These are phyloP conservation scores for Linnemannia elongata DNA, from an alignment of 192 early-diverging fungal species.

Conservation along the genomic window DNA sequence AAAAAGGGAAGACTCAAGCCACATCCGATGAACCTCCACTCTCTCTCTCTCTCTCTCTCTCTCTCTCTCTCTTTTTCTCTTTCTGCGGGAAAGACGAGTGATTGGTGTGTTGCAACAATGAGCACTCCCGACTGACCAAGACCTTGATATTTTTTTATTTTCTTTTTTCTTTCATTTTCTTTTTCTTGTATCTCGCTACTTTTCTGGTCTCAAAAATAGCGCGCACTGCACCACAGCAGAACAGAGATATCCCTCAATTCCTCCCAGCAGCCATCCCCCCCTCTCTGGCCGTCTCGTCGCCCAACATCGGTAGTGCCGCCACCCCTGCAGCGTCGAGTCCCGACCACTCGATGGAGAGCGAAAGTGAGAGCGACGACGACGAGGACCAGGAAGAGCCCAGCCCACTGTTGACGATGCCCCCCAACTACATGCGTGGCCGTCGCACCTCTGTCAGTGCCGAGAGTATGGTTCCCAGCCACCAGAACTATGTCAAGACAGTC, in stretches of 20 bases:
- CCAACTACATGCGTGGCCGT: constrained; percentile 86
- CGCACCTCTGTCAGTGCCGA: constrained; percentile 97
- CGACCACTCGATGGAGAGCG: constrained; percentile 64
- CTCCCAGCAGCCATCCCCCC: constrained; percentile 63
- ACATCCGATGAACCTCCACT: neutral
- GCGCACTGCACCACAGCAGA: constrained; percentile 51
- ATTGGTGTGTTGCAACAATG: constrained; percentile 8
- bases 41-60: neutral
- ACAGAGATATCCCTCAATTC: constrained; percentile 59
- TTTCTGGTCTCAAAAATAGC: constrained; percentile 20
- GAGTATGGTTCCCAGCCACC: constrained; percentile 92
- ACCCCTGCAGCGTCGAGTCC: constrained; percentile 62
- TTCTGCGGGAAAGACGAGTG: constrained; percentile 7
- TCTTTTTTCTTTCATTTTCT: no score
- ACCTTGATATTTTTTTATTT: neutral
- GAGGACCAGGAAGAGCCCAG: constrained; percentile 73
- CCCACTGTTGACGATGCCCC: constrained; percentile 67
- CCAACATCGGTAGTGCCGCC: constrained; percentile 47
- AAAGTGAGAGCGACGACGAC: constrained; percentile 68
- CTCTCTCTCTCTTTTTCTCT: neutral
- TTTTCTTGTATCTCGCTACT: neutral
- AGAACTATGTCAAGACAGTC: constrained; percentile 86
- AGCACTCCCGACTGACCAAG: constrained; percentile 4
- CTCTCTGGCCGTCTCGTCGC: constrained; percentile 45
- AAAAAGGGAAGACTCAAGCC: neutral